Conservation (phyloP, 108 stramenopile genomes). For the Discostella pseudostelligera region DNA sequence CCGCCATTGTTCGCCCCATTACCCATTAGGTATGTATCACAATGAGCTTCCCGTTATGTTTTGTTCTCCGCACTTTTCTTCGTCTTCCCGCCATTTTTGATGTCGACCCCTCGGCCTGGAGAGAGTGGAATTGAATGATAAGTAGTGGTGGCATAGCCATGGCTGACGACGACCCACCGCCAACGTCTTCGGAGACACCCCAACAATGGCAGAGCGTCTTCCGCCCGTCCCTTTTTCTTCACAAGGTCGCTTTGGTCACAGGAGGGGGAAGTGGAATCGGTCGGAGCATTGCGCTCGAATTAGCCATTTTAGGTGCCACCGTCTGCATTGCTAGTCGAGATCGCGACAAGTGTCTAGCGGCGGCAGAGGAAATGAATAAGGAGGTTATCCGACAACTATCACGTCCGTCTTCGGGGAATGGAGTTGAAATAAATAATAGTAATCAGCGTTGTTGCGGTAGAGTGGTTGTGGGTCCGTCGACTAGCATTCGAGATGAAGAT, state of each 20-base stretch:
- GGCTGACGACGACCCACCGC: too few species aligned
- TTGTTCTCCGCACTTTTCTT: too few species aligned
- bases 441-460: conserved; percentile 15
- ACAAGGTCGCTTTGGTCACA: conserved; percentile 79
- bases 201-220: conserved; percentile 56
- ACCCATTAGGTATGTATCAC: too few species aligned
- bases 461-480: conserved; percentile 65
- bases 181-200: neutral
- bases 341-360: conserved; percentile 50
- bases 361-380: conserved; percentile 63
- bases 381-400: conserved; percentile 13
- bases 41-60: too few species aligned
- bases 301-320: conserved; percentile 67
- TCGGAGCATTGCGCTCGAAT: conserved; percentile 58
- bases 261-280: conserved; percentile 92
- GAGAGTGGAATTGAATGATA: too few species aligned
- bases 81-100: too few species aligned
- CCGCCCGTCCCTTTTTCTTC: conserved; percentile 63
- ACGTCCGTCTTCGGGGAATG: conserved; percentile 6
- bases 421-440: conserved; percentile 4
- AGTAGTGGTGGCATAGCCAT: too few species aligned
- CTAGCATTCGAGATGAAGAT: conserved; percentile 73
- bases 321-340: conserved; percentile 81
- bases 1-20: too few species aligned
- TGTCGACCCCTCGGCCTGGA: too few species aligned